Base-by-base conservation (phyloP, 495 filamentous ascomycete genomes). In the Evernia prunastri region DNA sequence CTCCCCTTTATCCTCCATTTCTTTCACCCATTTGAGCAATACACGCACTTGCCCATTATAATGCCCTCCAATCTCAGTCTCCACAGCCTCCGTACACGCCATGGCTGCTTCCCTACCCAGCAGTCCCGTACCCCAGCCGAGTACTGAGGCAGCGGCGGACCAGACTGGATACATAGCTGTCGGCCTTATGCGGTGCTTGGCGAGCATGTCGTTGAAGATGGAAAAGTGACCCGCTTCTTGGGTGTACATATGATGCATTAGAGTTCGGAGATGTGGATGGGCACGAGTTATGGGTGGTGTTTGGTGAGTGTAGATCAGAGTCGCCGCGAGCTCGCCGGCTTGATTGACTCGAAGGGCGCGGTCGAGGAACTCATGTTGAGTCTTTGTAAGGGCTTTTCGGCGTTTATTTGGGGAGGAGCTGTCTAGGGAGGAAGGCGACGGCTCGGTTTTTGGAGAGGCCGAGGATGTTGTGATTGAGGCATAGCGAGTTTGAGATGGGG, bases 161-260 rank as follows among this genome's bases (percentile, higher is more conserved):
- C 94, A 98, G 10, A 97, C 45, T 2, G 95, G 95, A 70, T 94
- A 96, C 81, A 98, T 89, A 35, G 89, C 89, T 10, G 94, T 97
- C 0, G 94, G 94, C 0, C 94, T 92, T 18, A 98, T 83, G 56
- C 92, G 91, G 74, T 98, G 94, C 61, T 87, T 87, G 4, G 89
- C 87, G 23, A 97, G 76, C 13, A 97, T 82, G 1, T 75, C 59
- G 74, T 96, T 96, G 85, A 98, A 98, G 58, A 84, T 91, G 18
- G 77, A 70, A 65, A 97, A 84, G 74, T 98, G 94, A 11, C 82
- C 85, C 9, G 87, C 90, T 79, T 98, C 94, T 73, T 98, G 94
- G 68, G 93, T 90, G 80, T 96, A 92, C 95, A 98, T 98, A 79
- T 97, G 94, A 63, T 88, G 85, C 89, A 98, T 96, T 23, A 97